These are phyloP conservation scores for Capillidium rhysosporum DNA, from an alignment of 371 early-diverging fungal genomes.

Conservation along the genomic window DNA sequence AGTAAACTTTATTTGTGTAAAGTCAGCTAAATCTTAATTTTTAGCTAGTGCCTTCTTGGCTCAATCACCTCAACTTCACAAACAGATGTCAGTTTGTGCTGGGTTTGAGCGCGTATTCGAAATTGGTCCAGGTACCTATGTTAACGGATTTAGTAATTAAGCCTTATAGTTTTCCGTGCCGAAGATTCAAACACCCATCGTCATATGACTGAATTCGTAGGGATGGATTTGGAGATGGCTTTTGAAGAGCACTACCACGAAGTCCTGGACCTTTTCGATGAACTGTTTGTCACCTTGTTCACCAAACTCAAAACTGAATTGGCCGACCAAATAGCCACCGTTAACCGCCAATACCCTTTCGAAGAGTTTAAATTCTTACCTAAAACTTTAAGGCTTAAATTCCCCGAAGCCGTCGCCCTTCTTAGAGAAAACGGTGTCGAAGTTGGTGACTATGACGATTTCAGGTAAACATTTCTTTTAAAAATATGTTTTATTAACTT, in stretches of 20 bases:
- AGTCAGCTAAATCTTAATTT: not conserved
- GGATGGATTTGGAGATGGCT: conserved; percentile 99
- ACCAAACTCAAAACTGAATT: conserved; percentile 68
- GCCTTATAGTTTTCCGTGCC: conserved; percentile 83
- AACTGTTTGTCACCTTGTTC: conserved; percentile 76
- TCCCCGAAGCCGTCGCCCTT: conserved; percentile 80
- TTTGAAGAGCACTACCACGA: conserved; percentile 97
- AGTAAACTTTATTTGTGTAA: conserved; percentile 17
- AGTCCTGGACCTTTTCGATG: conserved; percentile 46
- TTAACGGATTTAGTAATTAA: not conserved
- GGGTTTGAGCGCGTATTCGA: conserved; percentile 98
- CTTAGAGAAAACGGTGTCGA: conserved; percentile 81
- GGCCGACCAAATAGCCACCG: conserved; percentile 63
- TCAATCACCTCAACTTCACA: conserved; percentile 99
- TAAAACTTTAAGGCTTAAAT: conserved; percentile 77
- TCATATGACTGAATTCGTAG: conserved; percentile 99
- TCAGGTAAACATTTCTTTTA: conserved; percentile 24
- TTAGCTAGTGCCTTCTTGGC: conserved; percentile 82
- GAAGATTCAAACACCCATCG: conserved; percentile 98
- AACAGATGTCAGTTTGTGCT: conserved; percentile 98
- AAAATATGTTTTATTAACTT: conserved; percentile 3
- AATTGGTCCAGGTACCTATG: conserved; percentile 61
- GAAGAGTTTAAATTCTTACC: conserved; percentile 76
- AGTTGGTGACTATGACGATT: conserved; percentile 85
- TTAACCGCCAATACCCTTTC: conserved; percentile 83